Evolutionary conservation across 2,329 filamentous ascomycete species (phyloP), one percentile per base, ranked within the genome.

Genomic region (Aspergillus latus): DNA sequence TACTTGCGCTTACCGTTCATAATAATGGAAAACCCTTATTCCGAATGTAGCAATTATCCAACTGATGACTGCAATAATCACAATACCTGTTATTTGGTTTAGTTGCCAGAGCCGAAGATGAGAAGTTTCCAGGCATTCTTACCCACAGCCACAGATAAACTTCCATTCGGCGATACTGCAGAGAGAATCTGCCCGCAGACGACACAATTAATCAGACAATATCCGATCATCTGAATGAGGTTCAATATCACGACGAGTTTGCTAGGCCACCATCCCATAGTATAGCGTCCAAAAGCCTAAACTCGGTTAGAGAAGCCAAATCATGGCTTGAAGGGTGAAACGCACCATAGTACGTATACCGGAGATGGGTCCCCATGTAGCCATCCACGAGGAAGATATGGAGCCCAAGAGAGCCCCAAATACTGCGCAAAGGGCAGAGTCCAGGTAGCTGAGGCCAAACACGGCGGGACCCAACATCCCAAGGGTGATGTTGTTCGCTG

Each of bases 171-270:
- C 10, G 83, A 84, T 3, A 89, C 83, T 1, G 86, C 86, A 4
- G 83, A 86, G 1, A 90, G 73, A 28, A 88, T 88, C 66, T 89
- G 86, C 0, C 87, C 87, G 1, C 83, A 84, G 13, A 89, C 78
- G 5, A 89, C 84, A 34, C 81, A 84, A 67, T 86, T 83, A 57
- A 89, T 83, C 66, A 88, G 73, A 15, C 78, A 76, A 62, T 87
- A 88, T 7, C 84, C 84, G 2, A 87, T 74, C 65, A 87, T 76
- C 21, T 86, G 80, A 44, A 88, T 79, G 46, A 88, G 74, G 64
- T 87, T 87, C 56, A 88, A 72, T 21, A 87, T 64, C 11, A 85
- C 84, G 34, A 86, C 79, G 6, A 88, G 69, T 68, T 87, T 87
- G 51, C 81, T 81, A 0, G 84, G 84, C 77, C 82, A 87, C 82